Evolutionary conservation across 306 rosid genomes (phyloP).

Genomic region (Datisca glomerata): DNA sequence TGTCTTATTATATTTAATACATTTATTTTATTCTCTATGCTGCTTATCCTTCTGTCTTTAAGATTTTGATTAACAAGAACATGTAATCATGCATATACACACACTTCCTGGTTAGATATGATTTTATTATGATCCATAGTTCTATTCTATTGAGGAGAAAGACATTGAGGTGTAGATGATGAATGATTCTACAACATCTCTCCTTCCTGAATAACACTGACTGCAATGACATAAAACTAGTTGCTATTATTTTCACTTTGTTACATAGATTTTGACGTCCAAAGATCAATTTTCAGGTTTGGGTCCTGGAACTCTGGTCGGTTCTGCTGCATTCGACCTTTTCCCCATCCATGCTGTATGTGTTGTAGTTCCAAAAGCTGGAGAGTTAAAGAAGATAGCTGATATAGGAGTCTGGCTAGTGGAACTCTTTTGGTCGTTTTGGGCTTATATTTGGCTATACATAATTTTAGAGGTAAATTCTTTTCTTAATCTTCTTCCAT

Average conservation of each 20-base stretch:
- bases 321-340: constrained; percentile 97
- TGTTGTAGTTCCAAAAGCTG: constrained; percentile 76
- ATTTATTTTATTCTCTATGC: no score
- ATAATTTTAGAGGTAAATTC: constrained; percentile 77
- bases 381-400: constrained; percentile 82
- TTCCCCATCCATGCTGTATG: constrained; percentile 97
- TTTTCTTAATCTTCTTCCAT: constrained; percentile 8
- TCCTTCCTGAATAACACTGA: no score
- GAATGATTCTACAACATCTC: no score
- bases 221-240: no score
- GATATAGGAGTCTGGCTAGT: constrained; percentile 95
- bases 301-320: constrained; percentile 98
- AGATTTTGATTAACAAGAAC: constrained; percentile 3
- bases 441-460: constrained; percentile 96
- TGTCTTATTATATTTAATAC: no score
- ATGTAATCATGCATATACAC: neutral
- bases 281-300: constrained; percentile 51
- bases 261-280: constrained; percentile 10
- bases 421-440: constrained; percentile 93
- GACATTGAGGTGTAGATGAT: no score
- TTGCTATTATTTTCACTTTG: neutral
- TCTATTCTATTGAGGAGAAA: neutral
- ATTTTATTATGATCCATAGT: no score
- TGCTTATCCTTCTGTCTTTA: constrained; percentile 2
- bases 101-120: neutral